A percentile compares a stretch with the other conserved stretches of the same genome.
Evolutionary conservation across 1,284 basidiomycete species (phyloP).

Genomic region (Microbotryum saponariae): DNA sequence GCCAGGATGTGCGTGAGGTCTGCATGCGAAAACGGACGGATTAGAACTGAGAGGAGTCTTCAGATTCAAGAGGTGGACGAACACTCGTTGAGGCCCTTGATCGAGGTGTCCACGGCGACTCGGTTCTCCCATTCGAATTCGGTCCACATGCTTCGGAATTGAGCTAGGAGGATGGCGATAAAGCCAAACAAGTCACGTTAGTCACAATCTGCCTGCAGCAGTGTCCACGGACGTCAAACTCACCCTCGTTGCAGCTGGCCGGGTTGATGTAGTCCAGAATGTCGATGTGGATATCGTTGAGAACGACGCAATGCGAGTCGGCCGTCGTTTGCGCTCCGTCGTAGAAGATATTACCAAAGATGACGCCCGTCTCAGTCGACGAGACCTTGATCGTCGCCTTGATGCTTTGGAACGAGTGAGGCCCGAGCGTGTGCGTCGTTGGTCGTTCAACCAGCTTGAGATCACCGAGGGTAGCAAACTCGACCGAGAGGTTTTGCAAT

Average conservation of each 20-base stretch:
- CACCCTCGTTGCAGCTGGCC: constrained; percentile 87
- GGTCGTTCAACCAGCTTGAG: constrained; percentile 96
- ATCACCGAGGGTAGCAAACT: constrained; percentile 96
- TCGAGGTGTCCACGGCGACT: constrained; percentile 78
- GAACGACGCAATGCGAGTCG: constrained; percentile 64
- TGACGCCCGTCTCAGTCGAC: constrained; percentile 94
- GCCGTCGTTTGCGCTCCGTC: constrained; percentile 62
- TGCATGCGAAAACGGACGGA: background rate
- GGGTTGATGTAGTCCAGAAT: constrained; percentile 99
- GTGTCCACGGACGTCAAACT: constrained; percentile 51
- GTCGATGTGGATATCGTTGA: constrained; percentile 97
- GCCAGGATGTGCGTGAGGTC: constrained; percentile 83
- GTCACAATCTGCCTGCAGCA: background rate
- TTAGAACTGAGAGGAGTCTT: background rate
- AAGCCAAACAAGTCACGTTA: constrained; percentile 6
- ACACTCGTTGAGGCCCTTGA: constrained; percentile 41
- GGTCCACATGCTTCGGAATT: constrained; percentile 96
- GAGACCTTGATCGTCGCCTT: constrained; percentile 98
- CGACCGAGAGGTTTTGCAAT: constrained; percentile 90
- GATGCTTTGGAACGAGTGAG: constrained; percentile 96
- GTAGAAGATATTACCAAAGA: constrained; percentile 97
- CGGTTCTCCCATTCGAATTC: constrained; percentile 99
- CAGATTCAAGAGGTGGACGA: constrained; percentile 1
- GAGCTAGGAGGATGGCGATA: constrained; percentile 9
- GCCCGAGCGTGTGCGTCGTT: constrained; percentile 82